Percentiles rank a stretch among this genome's conserved stretches.
phyloP scores from a whole-genome alignment of 2,329 filamentous ascomycete genomes.

The Beauveria australis region DNA sequence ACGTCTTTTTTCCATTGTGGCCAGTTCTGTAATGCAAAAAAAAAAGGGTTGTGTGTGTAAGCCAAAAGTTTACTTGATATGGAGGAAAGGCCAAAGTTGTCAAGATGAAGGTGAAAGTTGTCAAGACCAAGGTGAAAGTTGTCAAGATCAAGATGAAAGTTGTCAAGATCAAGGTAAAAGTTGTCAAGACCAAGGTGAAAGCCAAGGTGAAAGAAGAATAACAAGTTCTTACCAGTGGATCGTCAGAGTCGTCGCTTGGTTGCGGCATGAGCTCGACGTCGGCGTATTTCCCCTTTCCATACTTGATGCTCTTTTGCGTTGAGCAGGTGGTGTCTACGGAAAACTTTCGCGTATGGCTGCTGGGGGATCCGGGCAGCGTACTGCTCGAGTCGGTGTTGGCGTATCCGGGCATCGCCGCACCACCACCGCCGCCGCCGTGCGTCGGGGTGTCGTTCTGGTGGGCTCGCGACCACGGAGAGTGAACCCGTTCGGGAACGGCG shows the following conservation, averaged over 20 bases:
- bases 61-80: background rate
- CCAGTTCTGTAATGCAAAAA: slow-evolving; percentile 40
- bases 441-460: background rate
- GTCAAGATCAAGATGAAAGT: too few relatives aligned
- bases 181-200: background rate
- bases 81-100: too few relatives aligned
- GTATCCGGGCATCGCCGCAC: background rate
- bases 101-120: background rate
- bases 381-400: slow-evolving; percentile 5
- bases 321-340: slow-evolving; percentile 13
- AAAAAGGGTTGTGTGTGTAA: background rate
- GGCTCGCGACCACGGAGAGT: background rate
- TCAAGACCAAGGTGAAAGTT: too few relatives aligned
- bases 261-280: slow-evolving; percentile 43
- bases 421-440: background rate
- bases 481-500: background rate
- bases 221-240: slow-evolving; percentile 40
- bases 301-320: slow-evolving; percentile 31
- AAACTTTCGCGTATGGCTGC: slow-evolving; percentile 6
- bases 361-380: background rate
- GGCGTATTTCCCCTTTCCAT: slow-evolving; percentile 35
- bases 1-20: slow-evolving; percentile 43
- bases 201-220: too few relatives aligned
- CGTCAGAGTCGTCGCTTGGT: slow-evolving; percentile 44
- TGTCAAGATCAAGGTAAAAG: too few relatives aligned